Conservation (phyloP, 495 filamentous ascomycete species). For the Platismatia glauca region DNA sequence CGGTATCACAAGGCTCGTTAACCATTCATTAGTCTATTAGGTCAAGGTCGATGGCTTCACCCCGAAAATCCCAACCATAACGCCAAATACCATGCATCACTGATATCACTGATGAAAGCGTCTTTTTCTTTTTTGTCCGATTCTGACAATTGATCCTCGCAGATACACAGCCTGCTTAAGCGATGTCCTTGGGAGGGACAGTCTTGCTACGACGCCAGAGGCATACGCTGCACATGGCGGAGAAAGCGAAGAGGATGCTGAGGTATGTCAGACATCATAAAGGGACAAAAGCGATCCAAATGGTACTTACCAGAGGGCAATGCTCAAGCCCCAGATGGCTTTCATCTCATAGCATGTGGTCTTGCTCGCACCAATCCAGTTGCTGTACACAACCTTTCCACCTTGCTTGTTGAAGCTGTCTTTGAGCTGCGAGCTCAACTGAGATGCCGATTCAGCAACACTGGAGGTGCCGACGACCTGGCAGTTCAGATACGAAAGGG, state of each 20-base stretch:
- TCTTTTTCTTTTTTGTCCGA: background rate
- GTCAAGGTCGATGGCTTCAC: background rate
- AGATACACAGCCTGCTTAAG: slow-evolving; percentile 9
- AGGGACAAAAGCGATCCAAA: background rate
- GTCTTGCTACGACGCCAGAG: slow-evolving; percentile 49
- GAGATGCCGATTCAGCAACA: slow-evolving; percentile 34
- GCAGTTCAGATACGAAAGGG: slow-evolving; percentile 71
- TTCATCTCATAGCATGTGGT: slow-evolving; percentile 78
- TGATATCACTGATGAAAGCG: too few relatives aligned
- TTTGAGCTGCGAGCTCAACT: slow-evolving; percentile 37
- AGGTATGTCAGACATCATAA: slow-evolving; percentile 2
- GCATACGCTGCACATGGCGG: slow-evolving; percentile 45
- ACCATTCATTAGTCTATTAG: slow-evolving; percentile 8
- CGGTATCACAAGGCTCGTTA: background rate
- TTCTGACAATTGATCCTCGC: background rate
- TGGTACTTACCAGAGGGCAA: slow-evolving; percentile 58
- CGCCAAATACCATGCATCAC: slow-evolving; percentile 9
- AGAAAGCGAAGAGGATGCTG: slow-evolving; percentile 65
- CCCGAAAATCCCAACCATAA: background rate
- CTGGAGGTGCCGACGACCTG: slow-evolving; percentile 39
- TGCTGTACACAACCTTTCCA: slow-evolving; percentile 43
- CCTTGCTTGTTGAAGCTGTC: slow-evolving; percentile 34
- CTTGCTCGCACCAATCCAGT: slow-evolving; percentile 58
- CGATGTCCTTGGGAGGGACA: slow-evolving; percentile 31
- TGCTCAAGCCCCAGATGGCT: slow-evolving; percentile 79